Percentiles rank a stretch among this genome's conserved stretches.
Evolutionary conservation across 2,329 filamentous ascomycete genomes (phyloP).

Genomic region (Aulographum hederae): DNA sequence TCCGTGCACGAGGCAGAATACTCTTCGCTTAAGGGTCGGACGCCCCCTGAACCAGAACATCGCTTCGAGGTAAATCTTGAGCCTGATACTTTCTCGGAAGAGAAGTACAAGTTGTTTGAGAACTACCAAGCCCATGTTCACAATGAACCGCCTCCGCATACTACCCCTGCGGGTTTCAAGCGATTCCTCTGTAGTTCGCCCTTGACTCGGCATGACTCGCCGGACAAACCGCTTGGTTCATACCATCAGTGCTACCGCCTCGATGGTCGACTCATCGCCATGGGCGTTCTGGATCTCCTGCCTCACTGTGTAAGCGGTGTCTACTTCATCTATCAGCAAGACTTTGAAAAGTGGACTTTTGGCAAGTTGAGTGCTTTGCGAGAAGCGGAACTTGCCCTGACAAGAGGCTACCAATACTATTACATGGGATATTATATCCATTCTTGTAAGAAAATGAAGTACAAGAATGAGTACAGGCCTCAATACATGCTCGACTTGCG

Average conservation of each 20-base stretch:
- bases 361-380: constrained; percentile 60
- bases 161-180: constrained; percentile 43
- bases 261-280: constrained; percentile 56
- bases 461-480: constrained; percentile 64
- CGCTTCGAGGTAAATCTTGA: constrained; percentile 53
- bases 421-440: constrained; percentile 79
- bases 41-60: constrained; percentile 46
- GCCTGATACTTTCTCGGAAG: constrained; percentile 49
- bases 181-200: constrained; percentile 61
- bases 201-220: constrained; percentile 25
- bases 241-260: constrained; percentile 71
- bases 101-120: constrained; percentile 54
- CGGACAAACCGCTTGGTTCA: constrained; percentile 40
- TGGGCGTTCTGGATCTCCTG: constrained; percentile 60
- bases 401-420: constrained; percentile 56
- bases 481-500: constrained; percentile 39
- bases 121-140: constrained; percentile 64
- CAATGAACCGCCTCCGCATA: constrained; percentile 41
- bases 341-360: constrained; percentile 48
- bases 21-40: constrained; percentile 24
- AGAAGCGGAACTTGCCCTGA: constrained; percentile 52
- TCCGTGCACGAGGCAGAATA: constrained; percentile 54
- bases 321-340: constrained; percentile 68
- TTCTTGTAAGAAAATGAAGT: constrained; percentile 63
- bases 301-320: constrained; percentile 64